Conservation (phyloP, 768 basidiomycete genomes). For the Wakefieldia striispora region DNA sequence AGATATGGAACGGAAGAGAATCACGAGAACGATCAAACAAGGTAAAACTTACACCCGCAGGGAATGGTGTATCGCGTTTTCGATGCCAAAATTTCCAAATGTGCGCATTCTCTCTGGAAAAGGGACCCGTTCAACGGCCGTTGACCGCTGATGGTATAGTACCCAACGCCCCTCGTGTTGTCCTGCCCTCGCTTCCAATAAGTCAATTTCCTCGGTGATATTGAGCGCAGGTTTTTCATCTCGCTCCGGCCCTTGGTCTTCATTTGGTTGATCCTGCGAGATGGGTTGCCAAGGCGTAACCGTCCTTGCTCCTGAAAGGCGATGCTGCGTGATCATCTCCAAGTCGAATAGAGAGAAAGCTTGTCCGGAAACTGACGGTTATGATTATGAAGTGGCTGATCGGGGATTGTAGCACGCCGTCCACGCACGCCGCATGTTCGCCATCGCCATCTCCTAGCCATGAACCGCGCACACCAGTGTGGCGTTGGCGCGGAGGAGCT, state of each 20-base stretch:
- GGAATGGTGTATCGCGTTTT: constrained; percentile 12
- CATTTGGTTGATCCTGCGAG: constrained; percentile 1
- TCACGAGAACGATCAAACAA: too few species aligned
- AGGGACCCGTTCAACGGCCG: not conserved
- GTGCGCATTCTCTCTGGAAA: constrained; percentile 5
- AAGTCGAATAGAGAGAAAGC: constrained; percentile 3
- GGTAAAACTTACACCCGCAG: not conserved
- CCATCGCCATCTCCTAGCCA: not conserved
- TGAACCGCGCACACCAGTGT: not conserved
- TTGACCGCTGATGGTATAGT: too few species aligned
- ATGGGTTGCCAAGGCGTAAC: not conserved
- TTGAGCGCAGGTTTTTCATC: constrained; percentile 8
- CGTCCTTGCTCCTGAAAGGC: constrained; percentile 2
- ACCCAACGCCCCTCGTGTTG: constrained; percentile 18
- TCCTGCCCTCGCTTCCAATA: constrained; percentile 18
- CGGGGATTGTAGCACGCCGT: constrained; percentile 6
- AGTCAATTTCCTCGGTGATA: constrained; percentile 4
- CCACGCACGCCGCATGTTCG: not conserved
- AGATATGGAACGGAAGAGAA: too few species aligned
- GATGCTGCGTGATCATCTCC: constrained; percentile 1
- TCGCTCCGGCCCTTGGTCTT: not conserved
- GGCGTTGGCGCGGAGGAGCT: constrained; percentile 7
- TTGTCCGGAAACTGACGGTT: not conserved
- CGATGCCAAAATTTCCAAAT: constrained; percentile 30
- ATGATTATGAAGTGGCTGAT: not conserved